Conservation (phyloP, 139 green algal species). For the Chloropicon primus region DNA sequence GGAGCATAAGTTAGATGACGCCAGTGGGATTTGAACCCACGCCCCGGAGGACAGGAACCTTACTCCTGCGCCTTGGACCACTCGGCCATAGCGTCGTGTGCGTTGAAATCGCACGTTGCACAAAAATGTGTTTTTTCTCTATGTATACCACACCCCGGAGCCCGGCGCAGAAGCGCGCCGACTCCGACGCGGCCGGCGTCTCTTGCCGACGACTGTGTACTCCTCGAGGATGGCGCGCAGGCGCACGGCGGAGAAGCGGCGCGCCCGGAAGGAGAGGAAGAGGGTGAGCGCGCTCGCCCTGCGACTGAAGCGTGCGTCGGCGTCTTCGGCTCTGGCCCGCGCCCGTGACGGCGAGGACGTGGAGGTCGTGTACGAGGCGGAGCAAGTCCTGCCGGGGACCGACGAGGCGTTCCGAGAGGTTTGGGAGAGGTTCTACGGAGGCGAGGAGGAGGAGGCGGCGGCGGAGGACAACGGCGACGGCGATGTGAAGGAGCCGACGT, state of each 20-base stretch:
- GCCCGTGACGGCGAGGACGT: neutral
- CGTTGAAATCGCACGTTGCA: too few species aligned
- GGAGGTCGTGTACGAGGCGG: neutral
- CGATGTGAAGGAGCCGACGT: neutral
- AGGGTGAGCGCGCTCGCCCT: neutral
- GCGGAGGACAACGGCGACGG: neutral
- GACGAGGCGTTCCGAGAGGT: neutral
- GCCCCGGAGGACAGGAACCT: conserved; percentile 25
- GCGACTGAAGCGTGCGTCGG: neutral
- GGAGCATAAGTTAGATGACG: conserved; percentile 5
- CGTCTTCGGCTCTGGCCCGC: neutral
- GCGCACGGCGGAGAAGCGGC: neutral
- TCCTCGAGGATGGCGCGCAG: neutral
- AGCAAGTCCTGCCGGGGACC: neutral
- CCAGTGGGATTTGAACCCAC: conserved; percentile 20
- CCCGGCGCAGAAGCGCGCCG: neutral
- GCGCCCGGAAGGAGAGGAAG: conserved; percentile 1
- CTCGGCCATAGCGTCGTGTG: conserved; percentile 19
- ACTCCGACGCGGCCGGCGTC: too few species aligned
- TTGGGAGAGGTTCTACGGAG: neutral
- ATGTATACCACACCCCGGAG: neutral
- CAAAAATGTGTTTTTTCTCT: neutral
- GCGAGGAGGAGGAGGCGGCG: neutral
- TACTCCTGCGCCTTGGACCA: conserved; percentile 27
- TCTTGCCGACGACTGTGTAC: too few species aligned